These are phyloP conservation scores for Neonectria faginata DNA, from an alignment of 2,329 filamentous ascomycete species.

Conservation along the genomic window DNA sequence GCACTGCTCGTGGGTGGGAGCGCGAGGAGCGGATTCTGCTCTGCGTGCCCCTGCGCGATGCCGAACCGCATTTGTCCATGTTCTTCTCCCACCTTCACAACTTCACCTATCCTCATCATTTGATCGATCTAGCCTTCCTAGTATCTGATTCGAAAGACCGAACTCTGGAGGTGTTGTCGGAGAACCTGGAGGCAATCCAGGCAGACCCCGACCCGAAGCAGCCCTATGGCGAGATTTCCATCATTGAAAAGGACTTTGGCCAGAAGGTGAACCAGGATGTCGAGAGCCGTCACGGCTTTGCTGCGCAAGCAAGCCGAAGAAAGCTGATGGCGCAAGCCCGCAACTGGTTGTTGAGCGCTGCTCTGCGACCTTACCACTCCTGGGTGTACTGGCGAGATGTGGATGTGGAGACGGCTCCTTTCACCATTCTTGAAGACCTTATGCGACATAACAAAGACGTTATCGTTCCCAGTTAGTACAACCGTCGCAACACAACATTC, in stretches of 20 bases:
- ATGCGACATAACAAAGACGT: constrained; percentile 99
- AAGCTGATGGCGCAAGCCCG: constrained; percentile 98
- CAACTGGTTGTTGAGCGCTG: constrained; percentile 96
- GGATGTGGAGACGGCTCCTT: constrained; percentile 96
- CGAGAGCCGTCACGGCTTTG: constrained; percentile 96
- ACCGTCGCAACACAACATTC: background rate
- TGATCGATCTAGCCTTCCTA: constrained; percentile 95
- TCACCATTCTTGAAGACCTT: constrained; percentile 95
- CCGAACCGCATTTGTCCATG: constrained; percentile 91
- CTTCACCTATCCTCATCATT: constrained; percentile 95
- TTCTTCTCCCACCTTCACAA: constrained; percentile 98
- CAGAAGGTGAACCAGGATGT: constrained; percentile 98
- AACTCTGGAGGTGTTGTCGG: constrained; percentile 80
- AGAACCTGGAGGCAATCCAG: constrained; percentile 83
- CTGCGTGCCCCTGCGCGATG: constrained; percentile 94
- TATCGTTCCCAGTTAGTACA: constrained; percentile 90
- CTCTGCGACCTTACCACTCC: constrained; percentile 92
- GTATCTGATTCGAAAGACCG: constrained; percentile 97
- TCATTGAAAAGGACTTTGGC: constrained; percentile 98
- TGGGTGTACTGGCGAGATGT: constrained; percentile 99
- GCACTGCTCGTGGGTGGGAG: constrained; percentile 94
- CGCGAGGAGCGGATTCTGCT: constrained; percentile 94
- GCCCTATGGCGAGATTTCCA: constrained; percentile 94
- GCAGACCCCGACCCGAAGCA: constrained; percentile 81
- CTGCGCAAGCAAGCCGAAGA: constrained; percentile 90